These are phyloP conservation scores for Emiliania huxleyi DNA, from an alignment of 78 protist species.

Conservation along the genomic window DNA sequence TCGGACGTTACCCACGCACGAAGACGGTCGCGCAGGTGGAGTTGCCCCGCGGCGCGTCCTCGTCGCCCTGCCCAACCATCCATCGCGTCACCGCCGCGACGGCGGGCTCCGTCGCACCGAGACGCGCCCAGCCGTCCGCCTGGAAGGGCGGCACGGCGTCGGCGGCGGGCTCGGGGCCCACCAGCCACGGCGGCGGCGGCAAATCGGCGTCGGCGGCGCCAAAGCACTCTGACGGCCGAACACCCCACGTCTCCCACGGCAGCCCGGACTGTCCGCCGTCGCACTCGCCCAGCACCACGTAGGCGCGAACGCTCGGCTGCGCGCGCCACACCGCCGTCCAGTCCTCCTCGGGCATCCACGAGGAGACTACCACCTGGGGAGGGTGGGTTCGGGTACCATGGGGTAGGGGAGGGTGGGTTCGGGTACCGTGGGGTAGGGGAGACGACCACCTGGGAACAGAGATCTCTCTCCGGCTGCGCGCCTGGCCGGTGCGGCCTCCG, in stretches of 20 bases:
- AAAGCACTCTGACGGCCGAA: background rate
- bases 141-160: background rate
- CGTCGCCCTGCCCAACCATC: background rate
- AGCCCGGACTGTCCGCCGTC: background rate
- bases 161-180: background rate
- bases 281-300: background rate
- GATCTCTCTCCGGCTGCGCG: too few species aligned
- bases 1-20: too few species aligned
- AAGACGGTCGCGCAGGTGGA: background rate
- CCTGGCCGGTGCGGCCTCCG: too few species aligned
- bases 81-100: background rate
- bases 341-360: background rate
- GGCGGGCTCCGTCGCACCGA: background rate
- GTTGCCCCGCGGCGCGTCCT: background rate
- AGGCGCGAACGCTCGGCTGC: background rate
- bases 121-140: background rate
- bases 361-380: background rate
- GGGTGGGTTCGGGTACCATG: too few species aligned
- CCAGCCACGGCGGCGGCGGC: background rate
- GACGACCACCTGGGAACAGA: too few species aligned
- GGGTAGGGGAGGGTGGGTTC: too few species aligned
- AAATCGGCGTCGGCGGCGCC: background rate
- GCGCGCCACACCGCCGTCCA: background rate
- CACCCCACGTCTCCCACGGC: background rate
- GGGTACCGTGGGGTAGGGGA: too few species aligned